A percentile compares a stretch with the other conserved stretches of the same genome.
Conservation (phyloP, 305 asterid species). For the Fraxinus platypoda region DNA sequence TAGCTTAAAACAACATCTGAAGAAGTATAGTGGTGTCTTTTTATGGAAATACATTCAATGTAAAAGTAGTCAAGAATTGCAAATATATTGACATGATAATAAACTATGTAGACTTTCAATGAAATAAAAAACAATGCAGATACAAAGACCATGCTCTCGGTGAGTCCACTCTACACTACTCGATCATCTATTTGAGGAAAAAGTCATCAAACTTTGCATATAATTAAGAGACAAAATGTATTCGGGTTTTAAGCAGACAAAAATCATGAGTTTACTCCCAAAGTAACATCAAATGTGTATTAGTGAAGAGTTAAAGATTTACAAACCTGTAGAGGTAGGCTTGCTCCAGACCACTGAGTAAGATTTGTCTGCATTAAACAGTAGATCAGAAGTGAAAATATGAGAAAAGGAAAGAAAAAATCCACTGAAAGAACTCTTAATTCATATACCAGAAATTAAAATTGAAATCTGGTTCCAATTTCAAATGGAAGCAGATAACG, state of each 20-base stretch:
- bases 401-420: conserved; percentile 4
- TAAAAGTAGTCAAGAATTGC: not conserved
- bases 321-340: conserved; percentile 96
- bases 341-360: conserved; percentile 98
- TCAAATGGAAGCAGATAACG: not conserved
- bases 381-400: conserved; percentile 23
- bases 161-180: conserved; percentile 8
- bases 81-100: not conserved
- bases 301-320: not conserved
- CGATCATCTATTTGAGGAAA: conserved; percentile 16
- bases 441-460: not conserved
- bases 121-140: not conserved
- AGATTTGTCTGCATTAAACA: conserved; percentile 81
- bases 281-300: conserved; percentile 2
- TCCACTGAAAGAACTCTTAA: not conserved
- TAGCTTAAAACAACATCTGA: not conserved
- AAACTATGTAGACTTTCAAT: not conserved
- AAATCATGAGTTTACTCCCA: not conserved
- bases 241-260: not conserved
- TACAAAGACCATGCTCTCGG: not conserved
- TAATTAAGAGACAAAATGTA: not conserved
- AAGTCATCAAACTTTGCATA: conserved; percentile 14
- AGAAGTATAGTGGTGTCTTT: not conserved
- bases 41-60: not conserved
- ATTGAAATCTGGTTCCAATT: not conserved